Percentiles rank a stretch among this genome's conserved stretches.
Evolutionary conservation across 78 protist species (phyloP).

Genomic region (Monosiga brevicollis): DNA sequence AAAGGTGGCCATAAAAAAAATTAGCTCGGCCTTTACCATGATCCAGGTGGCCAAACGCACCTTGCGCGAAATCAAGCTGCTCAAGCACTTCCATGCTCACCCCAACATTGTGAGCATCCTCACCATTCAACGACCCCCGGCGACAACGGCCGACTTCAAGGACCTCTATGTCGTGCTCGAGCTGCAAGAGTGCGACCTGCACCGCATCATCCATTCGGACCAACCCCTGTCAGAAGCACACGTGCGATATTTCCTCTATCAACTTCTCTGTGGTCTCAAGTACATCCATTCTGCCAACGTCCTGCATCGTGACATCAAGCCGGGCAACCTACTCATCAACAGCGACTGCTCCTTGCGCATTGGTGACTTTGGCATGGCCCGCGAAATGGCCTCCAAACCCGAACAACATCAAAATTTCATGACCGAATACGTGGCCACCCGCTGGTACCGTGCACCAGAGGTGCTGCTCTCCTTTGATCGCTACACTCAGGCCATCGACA

Average conservation of each 20-base stretch:
- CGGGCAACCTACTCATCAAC: slow-evolving; percentile 86
- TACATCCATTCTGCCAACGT: slow-evolving; percentile 92
- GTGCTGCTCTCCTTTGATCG: slow-evolving; percentile 28
- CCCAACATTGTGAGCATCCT: background rate
- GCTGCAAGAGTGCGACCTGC: slow-evolving; percentile 91
- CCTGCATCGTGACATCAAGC: slow-evolving; percentile 83
- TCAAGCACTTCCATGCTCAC: slow-evolving; percentile 33
- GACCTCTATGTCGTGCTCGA: slow-evolving; percentile 73
- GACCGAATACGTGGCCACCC: slow-evolving; percentile 45
- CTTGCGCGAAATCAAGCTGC: slow-evolving; percentile 83
- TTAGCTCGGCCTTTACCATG: slow-evolving; percentile 70
- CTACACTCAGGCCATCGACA: slow-evolving; percentile 89
- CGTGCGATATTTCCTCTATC: slow-evolving; percentile 27
- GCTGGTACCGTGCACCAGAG: slow-evolving; percentile 86
- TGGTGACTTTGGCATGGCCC: slow-evolving; percentile 64
- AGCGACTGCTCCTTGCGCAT: slow-evolving; percentile 83
- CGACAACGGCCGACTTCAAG: background rate
- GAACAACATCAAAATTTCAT: background rate
- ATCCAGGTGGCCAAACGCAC: slow-evolving; percentile 72
- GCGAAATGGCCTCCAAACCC: background rate
- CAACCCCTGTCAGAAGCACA: slow-evolving; percentile 90
- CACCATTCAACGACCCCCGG: background rate
- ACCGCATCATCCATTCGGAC: slow-evolving; percentile 69
- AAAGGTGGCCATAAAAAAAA: slow-evolving; percentile 86
- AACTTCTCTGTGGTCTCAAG: slow-evolving; percentile 85